Conservation (phyloP, 164 flowering plant genomes). For the Protea cynaroides region DNA sequence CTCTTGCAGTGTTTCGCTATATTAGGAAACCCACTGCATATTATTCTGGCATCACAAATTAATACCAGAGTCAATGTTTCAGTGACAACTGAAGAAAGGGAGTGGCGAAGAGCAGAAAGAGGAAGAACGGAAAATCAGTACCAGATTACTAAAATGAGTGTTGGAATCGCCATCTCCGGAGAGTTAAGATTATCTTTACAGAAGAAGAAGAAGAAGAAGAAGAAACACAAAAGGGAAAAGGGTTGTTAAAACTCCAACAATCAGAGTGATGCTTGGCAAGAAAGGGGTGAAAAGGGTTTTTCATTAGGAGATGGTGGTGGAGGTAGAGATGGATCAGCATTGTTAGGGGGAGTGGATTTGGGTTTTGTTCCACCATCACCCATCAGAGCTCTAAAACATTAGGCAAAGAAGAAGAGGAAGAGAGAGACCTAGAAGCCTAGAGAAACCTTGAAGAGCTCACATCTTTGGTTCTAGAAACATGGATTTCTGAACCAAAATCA, state of each 20-base stretch:
- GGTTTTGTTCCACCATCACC: slow-evolving; percentile 1
- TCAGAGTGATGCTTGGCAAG: slow-evolving; percentile 54
- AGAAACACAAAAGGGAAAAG: slow-evolving; percentile 71
- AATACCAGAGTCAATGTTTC: too few relatives aligned
- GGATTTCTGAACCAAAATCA: background rate
- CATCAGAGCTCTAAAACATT: background rate
- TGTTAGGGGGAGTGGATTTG: background rate
- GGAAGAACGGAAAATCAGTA: too few relatives aligned
- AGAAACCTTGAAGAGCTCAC: background rate
- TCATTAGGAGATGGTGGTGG: slow-evolving; percentile 16
- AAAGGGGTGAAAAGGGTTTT: slow-evolving; percentile 28
- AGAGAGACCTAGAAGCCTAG: slow-evolving; percentile 11
- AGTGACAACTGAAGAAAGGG: too few relatives aligned
- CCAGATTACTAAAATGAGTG: too few relatives aligned
- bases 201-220: too few relatives aligned
- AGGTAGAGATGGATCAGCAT: background rate
- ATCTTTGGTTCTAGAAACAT: slow-evolving; percentile 1
- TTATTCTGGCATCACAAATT: too few relatives aligned
- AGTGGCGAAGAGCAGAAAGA: too few relatives aligned
- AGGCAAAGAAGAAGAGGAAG: background rate
- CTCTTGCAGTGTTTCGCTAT: slow-evolving; percentile 76
- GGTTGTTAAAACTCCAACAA: slow-evolving; percentile 59
- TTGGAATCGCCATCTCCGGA: too few relatives aligned
- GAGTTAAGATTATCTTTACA: too few relatives aligned
- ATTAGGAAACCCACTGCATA: too few relatives aligned